A percentile compares a stretch with the other conserved stretches of the same genome.
These are phyloP conservation scores for Serendipita sp. DNA, from an alignment of 768 basidiomycete genomes.

Conservation along the genomic window DNA sequence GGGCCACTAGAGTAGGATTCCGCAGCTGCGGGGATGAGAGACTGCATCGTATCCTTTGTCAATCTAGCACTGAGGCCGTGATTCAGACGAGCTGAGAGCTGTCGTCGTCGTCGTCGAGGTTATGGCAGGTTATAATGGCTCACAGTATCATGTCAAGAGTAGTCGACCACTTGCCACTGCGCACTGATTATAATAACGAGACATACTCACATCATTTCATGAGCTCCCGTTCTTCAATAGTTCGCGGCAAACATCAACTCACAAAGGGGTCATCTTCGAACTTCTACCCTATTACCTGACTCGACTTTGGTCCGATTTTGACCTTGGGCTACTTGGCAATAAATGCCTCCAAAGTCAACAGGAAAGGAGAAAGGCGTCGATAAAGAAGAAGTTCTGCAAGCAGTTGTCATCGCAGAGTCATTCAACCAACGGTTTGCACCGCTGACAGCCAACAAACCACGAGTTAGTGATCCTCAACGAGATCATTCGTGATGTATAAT, in stretches of 20 bases:
- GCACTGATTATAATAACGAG: no score
- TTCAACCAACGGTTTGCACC: slow-evolving; percentile 90
- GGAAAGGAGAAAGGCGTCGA: slow-evolving; percentile 50
- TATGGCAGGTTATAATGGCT: not conserved
- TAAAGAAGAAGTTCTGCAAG: slow-evolving; percentile 72
- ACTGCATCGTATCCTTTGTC: no score
- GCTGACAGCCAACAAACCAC: slow-evolving; percentile 71
- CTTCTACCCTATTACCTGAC: not conserved
- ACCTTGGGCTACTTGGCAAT: not conserved
- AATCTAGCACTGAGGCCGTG: no score
- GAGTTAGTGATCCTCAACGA: slow-evolving; percentile 34
- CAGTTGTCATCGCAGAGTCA: slow-evolving; percentile 89
- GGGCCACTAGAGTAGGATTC: no score
- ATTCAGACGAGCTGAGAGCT: no score
- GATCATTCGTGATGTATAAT: not conserved
- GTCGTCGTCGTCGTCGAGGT: no score
- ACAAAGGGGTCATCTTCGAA: not conserved
- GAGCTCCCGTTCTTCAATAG: no score
- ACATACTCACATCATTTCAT: no score
- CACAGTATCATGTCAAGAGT: no score
- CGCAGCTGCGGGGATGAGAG: no score
- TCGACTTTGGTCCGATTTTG: not conserved
- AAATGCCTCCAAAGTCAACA: slow-evolving; percentile 50
- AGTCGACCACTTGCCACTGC: no score
- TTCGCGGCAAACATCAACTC: no score